phyloP scores from a whole-genome alignment of 176 grass and related monocot species.

The Hordeum marinum region DNA sequence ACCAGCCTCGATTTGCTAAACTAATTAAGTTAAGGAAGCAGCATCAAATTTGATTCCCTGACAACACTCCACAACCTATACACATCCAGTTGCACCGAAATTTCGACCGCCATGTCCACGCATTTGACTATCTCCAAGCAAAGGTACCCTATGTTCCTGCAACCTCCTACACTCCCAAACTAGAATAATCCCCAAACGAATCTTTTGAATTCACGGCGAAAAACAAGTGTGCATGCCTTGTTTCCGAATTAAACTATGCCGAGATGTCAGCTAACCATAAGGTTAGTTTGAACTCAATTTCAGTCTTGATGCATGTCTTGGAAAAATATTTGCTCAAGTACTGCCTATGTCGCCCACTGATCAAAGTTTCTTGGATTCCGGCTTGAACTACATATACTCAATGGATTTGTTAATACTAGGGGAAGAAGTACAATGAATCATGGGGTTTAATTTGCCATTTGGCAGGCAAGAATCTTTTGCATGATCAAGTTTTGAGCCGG shows the following conservation, averaged over 20 bases:
- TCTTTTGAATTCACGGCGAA: constrained; percentile 35
- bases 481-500: constrained; percentile 34
- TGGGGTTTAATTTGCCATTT: not conserved
- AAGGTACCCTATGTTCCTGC: constrained; percentile 49
- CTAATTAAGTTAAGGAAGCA: not conserved
- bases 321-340: constrained; percentile 22
- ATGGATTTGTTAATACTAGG: not conserved
- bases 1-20: constrained; percentile 7
- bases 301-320: not conserved
- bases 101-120: constrained; percentile 20
- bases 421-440: constrained; percentile 17
- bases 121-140: constrained; percentile 37
- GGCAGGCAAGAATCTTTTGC: constrained; percentile 25
- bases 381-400: not conserved
- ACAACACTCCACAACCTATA: not conserved
- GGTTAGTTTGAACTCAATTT: not conserved
- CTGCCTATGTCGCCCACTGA: constrained; percentile 18
- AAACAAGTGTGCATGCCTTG: constrained; percentile 11
- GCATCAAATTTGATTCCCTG: constrained; percentile 44
- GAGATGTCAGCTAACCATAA: not conserved
- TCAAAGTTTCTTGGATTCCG: constrained; percentile 44
- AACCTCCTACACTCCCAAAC: constrained; percentile 32
- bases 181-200: constrained; percentile 33
- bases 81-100: constrained; percentile 25
- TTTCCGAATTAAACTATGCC: not conserved